These are phyloP conservation scores for Fusarium falciforme DNA, from an alignment of 2,329 filamentous ascomycete genomes.

Conservation along the genomic window DNA sequence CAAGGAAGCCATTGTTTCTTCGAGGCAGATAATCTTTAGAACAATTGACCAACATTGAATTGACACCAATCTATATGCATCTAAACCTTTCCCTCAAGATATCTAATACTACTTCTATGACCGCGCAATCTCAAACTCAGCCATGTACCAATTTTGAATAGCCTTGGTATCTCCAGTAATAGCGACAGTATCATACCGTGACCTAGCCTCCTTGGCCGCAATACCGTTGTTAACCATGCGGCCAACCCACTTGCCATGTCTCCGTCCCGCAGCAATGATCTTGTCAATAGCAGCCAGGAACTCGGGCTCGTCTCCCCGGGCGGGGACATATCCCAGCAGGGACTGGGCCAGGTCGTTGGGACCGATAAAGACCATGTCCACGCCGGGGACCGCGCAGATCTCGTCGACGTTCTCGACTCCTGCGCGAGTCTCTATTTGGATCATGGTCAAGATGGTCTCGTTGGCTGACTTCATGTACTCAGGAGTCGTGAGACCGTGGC, in stretches of 20 bases:
- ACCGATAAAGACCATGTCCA: constrained; percentile 58
- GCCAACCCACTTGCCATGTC: constrained; percentile 63
- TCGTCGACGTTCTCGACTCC: constrained; percentile 58
- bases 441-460: constrained; percentile 55
- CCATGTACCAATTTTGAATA: constrained; percentile 62
- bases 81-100: background rate
- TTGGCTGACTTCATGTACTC: constrained; percentile 58
- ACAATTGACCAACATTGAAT: background rate
- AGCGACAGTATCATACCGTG: constrained; percentile 55
- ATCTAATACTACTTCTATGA: background rate
- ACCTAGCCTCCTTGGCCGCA: constrained; percentile 52
- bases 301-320: constrained; percentile 59
- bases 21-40: background rate
- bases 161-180: constrained; percentile 59
- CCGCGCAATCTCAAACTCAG: constrained; percentile 53
- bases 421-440: constrained; percentile 59
- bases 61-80: background rate
- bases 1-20: background rate
- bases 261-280: constrained; percentile 57
- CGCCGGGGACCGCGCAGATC: constrained; percentile 52
- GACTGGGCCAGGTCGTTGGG: constrained; percentile 56
- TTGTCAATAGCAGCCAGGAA: constrained; percentile 59
- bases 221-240: constrained; percentile 59
- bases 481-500: constrained; percentile 51
- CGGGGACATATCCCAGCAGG: constrained; percentile 57